These are phyloP conservation scores for Curvularia verruculosa DNA, from an alignment of 2,329 filamentous ascomycete genomes.

Conservation along the genomic window DNA sequence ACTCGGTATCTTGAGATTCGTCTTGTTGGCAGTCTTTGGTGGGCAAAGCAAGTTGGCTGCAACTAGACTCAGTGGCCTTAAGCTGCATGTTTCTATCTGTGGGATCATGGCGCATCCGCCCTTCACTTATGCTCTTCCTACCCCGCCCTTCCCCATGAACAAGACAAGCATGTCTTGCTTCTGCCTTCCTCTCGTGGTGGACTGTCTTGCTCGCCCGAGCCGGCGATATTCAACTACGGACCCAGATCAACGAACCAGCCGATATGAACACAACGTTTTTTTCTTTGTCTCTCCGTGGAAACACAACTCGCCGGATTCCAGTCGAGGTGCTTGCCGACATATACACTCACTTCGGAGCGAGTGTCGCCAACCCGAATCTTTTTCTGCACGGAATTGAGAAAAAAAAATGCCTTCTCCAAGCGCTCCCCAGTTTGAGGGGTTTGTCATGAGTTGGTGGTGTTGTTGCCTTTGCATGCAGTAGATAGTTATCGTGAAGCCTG, in stretches of 20 bases:
- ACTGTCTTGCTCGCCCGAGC: constrained; percentile 2
- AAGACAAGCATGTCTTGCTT: constrained; percentile 3
- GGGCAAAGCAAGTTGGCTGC: constrained; percentile 4
- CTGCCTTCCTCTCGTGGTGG: constrained; percentile 1
- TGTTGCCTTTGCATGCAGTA: constrained; percentile 28
- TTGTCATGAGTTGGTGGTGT: constrained; percentile 13
- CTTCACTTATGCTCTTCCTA: background rate
- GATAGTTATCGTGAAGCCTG: constrained; percentile 33
- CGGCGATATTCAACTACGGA: constrained; percentile 1
- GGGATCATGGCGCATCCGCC: constrained; percentile 5
- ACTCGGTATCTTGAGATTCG: constrained; percentile 4
- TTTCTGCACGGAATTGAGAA: background rate
- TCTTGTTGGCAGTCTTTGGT: constrained; percentile 6
- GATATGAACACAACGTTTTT: constrained; percentile 2
- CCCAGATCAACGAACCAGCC: background rate
- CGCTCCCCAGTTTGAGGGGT: background rate
- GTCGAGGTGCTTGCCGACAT: background rate
- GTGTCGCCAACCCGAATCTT: background rate
- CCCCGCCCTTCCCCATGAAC: background rate
- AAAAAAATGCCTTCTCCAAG: background rate
- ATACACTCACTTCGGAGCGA: background rate
- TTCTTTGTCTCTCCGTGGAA: background rate
- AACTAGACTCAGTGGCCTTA: constrained; percentile 6
- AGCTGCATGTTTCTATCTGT: constrained; percentile 7
- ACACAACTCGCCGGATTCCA: background rate